Base-by-base conservation (phyloP, 345 rosid species). In the Euclidium syriacum region DNA sequence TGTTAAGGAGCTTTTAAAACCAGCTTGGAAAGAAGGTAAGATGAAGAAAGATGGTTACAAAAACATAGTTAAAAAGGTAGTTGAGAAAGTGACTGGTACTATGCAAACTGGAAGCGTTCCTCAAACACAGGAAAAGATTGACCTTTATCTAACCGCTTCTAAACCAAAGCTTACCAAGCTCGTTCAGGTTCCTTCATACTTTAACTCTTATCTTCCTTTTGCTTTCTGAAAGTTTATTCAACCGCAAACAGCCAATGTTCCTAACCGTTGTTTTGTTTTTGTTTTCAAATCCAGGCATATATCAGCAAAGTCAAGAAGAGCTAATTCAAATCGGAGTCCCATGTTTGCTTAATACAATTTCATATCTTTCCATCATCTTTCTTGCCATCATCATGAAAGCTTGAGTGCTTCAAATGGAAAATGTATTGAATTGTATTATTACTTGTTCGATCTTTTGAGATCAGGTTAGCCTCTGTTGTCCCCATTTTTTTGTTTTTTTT, bases 21-120 rank as follows among this genome's bases (percentile, higher is more conserved):
- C 99, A 34, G 49, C 82, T 14, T 90, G 97, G 97, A 94, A 81
- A 81, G 99, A 87, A 56, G 97, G 97, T 39, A 90, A 80, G 66
- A 62, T 94, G 65, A 78, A 73, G 73, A 90, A 90, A 80, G 97
- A 90, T 24, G 85, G 76, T 15, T 90, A 90, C 82, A 94, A 90
- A 75, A 84, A 79, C 78, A 83, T 87, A 52, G 99, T 90, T 62
- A 94, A 90, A 92, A 94, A 90, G 64, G 95, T 82, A 20, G 96
- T 87, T 10, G 96, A 87, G 69, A 94, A 94, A 78, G 99, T 94
- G 52, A 90, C 83, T 12, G 77, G 79, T 14, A 70, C 96, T 5
- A 61, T 94, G 78, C 91, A 85, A 74, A 88, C 70, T 54, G 73
- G 79, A 38, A 85, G 64, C 72, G 66, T 94, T 68, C 99, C 97